A percentile compares a stretch with the other conserved stretches of the same genome.
Evolutionary conservation across 495 filamentous ascomycete species (phyloP).

Genomic region (Terfezia claveryi): DNA sequence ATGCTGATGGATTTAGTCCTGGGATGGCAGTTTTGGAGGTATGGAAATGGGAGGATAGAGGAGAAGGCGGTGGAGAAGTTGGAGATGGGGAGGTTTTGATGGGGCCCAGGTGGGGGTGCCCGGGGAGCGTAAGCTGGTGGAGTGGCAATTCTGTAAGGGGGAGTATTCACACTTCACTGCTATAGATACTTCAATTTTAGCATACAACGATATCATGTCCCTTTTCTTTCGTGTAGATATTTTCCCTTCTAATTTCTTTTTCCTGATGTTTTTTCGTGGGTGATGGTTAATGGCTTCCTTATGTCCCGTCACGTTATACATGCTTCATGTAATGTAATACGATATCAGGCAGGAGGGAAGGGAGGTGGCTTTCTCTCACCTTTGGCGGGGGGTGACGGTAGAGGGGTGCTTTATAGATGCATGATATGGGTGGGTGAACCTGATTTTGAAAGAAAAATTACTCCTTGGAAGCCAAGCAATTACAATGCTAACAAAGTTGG

Average conservation of each 20-base stretch:
- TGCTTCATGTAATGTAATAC: too few species aligned
- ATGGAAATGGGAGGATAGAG: constrained; percentile 31
- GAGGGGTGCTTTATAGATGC: too few species aligned
- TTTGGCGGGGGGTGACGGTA: too few species aligned
- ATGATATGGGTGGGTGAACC: too few species aligned
- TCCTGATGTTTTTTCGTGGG: background rate
- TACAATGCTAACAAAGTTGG: too few species aligned
- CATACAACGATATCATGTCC: background rate
- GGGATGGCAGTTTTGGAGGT: constrained; percentile 70
- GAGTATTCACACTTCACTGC: background rate
- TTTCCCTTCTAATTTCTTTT: background rate
- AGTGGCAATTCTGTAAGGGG: background rate
- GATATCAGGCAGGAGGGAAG: too few species aligned
- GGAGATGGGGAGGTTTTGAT: background rate
- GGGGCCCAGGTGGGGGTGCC: background rate
- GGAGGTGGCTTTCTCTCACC: too few species aligned
- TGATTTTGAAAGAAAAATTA: too few species aligned
- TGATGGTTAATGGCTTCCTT: background rate
- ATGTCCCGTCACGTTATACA: too few species aligned
- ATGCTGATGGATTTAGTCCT: constrained; percentile 63
- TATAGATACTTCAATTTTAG: background rate
- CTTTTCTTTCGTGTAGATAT: background rate
- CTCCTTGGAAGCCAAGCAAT: too few species aligned
- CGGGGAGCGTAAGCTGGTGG: background rate
- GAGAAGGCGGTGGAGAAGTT: background rate